Evolutionary conservation across 352 stramenopile genomes (phyloP), one percentile per base, ranked within the genome.

Genomic region (Phytophthora litchii): DNA sequence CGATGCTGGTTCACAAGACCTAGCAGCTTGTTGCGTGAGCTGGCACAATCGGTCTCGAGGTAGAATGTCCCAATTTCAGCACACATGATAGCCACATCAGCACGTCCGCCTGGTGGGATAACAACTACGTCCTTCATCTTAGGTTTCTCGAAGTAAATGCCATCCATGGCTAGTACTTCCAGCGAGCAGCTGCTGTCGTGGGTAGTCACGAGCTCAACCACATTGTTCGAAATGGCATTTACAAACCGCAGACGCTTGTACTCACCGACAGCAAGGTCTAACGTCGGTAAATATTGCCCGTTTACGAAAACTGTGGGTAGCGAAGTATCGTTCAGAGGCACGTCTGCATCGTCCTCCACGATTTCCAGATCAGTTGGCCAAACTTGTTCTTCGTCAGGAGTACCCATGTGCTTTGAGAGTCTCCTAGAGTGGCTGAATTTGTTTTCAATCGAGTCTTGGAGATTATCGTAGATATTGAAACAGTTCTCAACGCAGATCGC

Each of bases 211-310:
- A 93, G 54, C 61, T 93, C 84, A 5, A 72, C 76, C 8, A 91
- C 76, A 65, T 88, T 91, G 54, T 93, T 93, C n/a, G 84, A 76
- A 48, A 93, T 89, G 17, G 84, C 81, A 50, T 93, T 93, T 31
- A 93, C 56, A 51, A 80, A 83, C 8, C 84, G 74, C 23, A 91
- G 43, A 6, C 84, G 84, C 61, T 88, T 91, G 69, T 86, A 75
- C 54, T 86, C 76, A 0, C 70, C 67, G 0, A 74, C 61, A 8
- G 62, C 60, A 48, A 91, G 67, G 49, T 86, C 62, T 17, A 93
- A 13, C 17, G 70, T 70, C 2, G 84, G 84, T 21, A 89, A 55
- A 53, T 89, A 91, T 50, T 89, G 79, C 5, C 80, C 84, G 50
- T 93, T 93, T 31, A 91, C 78, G 42, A 83, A 88, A 42, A 88